Percentiles rank a stretch among this genome's conserved stretches.
phyloP scores from a whole-genome alignment of 176 grass and related monocot species.

The Lolium multiflorum region DNA sequence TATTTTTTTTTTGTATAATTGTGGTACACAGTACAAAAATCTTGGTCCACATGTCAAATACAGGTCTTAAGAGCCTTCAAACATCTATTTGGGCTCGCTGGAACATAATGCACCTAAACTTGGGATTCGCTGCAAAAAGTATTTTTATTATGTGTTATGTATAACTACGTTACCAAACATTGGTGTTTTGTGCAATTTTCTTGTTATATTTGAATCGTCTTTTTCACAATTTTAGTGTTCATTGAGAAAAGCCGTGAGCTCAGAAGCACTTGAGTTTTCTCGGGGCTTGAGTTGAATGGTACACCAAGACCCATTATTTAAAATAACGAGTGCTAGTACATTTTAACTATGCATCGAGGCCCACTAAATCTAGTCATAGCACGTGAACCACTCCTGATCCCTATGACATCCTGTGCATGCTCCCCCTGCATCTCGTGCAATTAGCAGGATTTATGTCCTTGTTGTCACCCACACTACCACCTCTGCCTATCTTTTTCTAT shows the following conservation, averaged over 20 bases:
- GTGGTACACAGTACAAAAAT: too few relatives aligned
- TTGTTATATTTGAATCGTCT: too few relatives aligned
- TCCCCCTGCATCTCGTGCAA: conserved; percentile 27
- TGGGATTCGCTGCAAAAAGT: too few relatives aligned
- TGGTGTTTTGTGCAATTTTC: too few relatives aligned
- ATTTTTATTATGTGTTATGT: too few relatives aligned
- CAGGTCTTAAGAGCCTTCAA: too few relatives aligned
- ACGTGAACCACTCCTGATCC: conserved; percentile 46
- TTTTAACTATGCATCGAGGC: conserved; percentile 48
- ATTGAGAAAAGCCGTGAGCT: background rate
- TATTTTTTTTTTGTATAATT: too few relatives aligned
- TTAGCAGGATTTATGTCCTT: conserved; percentile 38
- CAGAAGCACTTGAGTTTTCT: background rate
- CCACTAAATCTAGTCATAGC: conserved; percentile 48
- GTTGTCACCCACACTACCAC: background rate
- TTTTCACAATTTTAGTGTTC: too few relatives aligned
- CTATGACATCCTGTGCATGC: conserved; percentile 48
- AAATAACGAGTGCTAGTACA: background rate
- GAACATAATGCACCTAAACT: too few relatives aligned
- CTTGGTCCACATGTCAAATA: too few relatives aligned
- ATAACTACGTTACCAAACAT: too few relatives aligned
- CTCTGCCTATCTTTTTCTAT: background rate
- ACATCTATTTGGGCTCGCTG: too few relatives aligned
- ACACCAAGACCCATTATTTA: background rate
- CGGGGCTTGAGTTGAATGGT: conserved; percentile 20